A percentile compares a stretch with the other conserved stretches of the same genome.
phyloP scores from a whole-genome alignment of 768 basidiomycete species.

The Agrocybe chaxingu region DNA sequence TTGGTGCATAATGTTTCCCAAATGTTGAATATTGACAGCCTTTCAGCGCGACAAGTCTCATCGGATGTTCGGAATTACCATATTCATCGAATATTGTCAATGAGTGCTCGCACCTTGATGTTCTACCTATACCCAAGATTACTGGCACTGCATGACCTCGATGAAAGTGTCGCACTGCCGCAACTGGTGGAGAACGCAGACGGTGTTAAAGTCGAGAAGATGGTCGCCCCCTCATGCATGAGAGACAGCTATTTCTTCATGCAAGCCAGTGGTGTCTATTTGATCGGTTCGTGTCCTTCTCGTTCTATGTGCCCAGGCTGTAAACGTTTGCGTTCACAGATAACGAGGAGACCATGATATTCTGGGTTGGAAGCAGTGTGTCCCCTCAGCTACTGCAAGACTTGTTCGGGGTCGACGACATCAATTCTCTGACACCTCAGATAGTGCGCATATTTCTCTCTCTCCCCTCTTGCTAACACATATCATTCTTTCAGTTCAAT shows the following conservation, averaged over 20 bases:
- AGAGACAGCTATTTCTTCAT: constrained; percentile 81
- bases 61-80: constrained; percentile 93
- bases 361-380: constrained; percentile 86
- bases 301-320: not conserved
- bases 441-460: constrained; percentile 42
- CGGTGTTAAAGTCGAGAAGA: constrained; percentile 43
- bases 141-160: constrained; percentile 83
- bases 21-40: not conserved
- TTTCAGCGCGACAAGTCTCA: constrained; percentile 75
- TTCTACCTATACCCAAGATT: constrained; percentile 85
- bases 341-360: constrained; percentile 48
- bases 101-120: constrained; percentile 67
- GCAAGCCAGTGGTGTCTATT: constrained; percentile 88
- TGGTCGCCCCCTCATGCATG: constrained; percentile 75
- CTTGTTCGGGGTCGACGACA: constrained; percentile 81
- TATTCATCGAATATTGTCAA: constrained; percentile 70
- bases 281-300: constrained; percentile 63
- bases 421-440: constrained; percentile 62
- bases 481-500: constrained; percentile 41
- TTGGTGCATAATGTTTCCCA: constrained; percentile 21
- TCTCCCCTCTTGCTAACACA: not conserved
- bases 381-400: constrained; percentile 82
- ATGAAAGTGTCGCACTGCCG: constrained; percentile 67
- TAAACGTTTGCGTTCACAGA: constrained; percentile 8
- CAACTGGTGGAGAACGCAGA: constrained; percentile 29